A percentile compares a stretch with the other conserved stretches of the same genome.
Evolutionary conservation across 371 early-diverging fungal genomes (phyloP).

Genomic region (Apophysomyces ossiformis): DNA sequence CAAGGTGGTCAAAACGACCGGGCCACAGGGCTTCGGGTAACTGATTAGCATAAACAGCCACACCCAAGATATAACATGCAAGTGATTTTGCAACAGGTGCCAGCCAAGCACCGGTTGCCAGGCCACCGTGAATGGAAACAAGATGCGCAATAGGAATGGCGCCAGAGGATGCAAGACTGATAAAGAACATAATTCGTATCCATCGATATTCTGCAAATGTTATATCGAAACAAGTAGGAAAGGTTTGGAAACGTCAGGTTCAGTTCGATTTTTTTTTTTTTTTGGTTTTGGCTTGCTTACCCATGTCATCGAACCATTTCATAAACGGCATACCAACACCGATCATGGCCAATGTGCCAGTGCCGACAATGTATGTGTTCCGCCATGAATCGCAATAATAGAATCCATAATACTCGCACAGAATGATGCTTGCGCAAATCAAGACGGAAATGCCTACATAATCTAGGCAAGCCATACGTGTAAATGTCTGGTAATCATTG

Average conservation of each 20-base stretch:
- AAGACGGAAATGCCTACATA: slow-evolving; percentile 84
- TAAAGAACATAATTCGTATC: slow-evolving; percentile 57
- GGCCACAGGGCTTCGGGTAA: slow-evolving; percentile 78
- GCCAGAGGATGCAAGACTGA: slow-evolving; percentile 65
- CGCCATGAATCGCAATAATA: slow-evolving; percentile 71
- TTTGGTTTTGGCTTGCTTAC: slow-evolving; percentile 17
- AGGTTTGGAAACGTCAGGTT: too few relatives aligned
- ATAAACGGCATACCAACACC: slow-evolving; percentile 53
- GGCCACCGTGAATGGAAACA: slow-evolving; percentile 56
- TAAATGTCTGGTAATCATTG: slow-evolving; percentile 67
- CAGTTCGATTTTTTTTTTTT: too few relatives aligned
- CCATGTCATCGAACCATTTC: slow-evolving; percentile 51
- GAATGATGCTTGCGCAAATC: slow-evolving; percentile 69
- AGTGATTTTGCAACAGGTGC: slow-evolving; percentile 50
- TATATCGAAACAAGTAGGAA: too few relatives aligned
- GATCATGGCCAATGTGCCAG: slow-evolving; percentile 45
- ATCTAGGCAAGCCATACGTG: slow-evolving; percentile 69
- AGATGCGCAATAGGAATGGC: slow-evolving; percentile 69
- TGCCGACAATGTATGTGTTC: slow-evolving; percentile 65
- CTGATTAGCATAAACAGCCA: slow-evolving; percentile 68
- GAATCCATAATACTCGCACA: slow-evolving; percentile 72
- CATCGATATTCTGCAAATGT: slow-evolving; percentile 34
- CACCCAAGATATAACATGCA: slow-evolving; percentile 42
- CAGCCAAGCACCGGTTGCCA: slow-evolving; percentile 47
- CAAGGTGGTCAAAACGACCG: slow-evolving; percentile 74